Evolutionary conservation across 257 asterid genomes (phyloP), one percentile per base, ranked within the genome.

Genomic region (Solanum clarkiae): DNA sequence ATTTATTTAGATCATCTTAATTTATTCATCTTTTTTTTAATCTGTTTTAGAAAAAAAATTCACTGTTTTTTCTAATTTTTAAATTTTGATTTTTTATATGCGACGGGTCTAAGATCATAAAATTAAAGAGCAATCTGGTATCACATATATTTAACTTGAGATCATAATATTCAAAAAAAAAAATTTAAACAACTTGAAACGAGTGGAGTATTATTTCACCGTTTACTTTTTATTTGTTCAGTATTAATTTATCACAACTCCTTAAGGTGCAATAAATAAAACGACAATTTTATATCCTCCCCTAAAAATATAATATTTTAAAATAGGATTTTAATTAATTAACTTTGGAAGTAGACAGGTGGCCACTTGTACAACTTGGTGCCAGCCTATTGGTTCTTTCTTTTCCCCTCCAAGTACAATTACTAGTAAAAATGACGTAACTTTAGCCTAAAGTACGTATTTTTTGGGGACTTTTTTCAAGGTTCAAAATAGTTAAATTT

Each of bases 281-380:
- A 36, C 6, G 42, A 36, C 2, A 36, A 36, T 36, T 32, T 32
- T 5, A 36, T 36, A 36, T 36, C 42, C 5, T 32, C 36, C 42
- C 7, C 42, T 36, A 3, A 3, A 36, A 36, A 36, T 36, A 36
- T 36, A 36, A 4, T 36, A 36, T 36, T 36, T 4, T 36, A 74
- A 3, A 74, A 45, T 13, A 47, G 2, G 14, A 72, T 65, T 3
- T 74, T 47, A 22, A 74, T n/a, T 53, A 62, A 26, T 47, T 72
- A 82, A 71, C 32, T 24, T 75, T 85, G 84, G 88, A 86, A 79
- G 60, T 53, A 26, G 82, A 83, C 88, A 87, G 84, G 56, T 82
- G 90, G 53, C 80, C 82, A 91, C 91, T 91, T 83, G 91, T 60
- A 59, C 92, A 85, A 89, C 82, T 89, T 90, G 89, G 8, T 53